Evolutionary conservation across 2,329 filamentous ascomycete genomes (phyloP), one percentile per base, ranked within the genome.

Genomic region (Cordyceps pruinosa): DNA sequence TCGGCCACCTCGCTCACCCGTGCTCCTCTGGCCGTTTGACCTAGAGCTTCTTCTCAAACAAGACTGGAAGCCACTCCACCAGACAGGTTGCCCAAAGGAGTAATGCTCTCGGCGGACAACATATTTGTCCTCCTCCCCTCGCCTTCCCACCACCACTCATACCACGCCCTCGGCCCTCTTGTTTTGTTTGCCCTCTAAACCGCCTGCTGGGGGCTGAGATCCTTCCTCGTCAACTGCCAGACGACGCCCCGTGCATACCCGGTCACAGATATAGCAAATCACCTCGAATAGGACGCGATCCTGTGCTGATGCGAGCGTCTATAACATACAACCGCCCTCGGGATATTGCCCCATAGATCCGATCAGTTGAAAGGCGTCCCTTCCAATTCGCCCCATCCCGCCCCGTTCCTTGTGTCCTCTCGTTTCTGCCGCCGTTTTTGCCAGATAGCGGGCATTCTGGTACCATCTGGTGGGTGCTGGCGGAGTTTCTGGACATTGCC

Each of bases 91-190:
- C 53, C 53, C 35, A 56, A 56, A 56, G 35, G 28, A 56, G 53
- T 42, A 56, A 56, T 56, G 45, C 54, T 57, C 54, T 57, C 54
- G 46, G 54, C 37, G 39, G 54, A 57, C 46, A 44, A 45, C 46
- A 57, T 44, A 45, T 50, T 57, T 57, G 54, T 57, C 45, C 54
- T 50, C 37, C 12, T 35, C 37, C 37, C 19, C 28, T 44, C 35
- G 25, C 35, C 32, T 28, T 34, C 19, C 45, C n/a, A 26, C 34
- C 35, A 5, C 41, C 26, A 26, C 45, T 19, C 26, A 48, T 48
- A 56, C 26, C 35, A n/a, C 25, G 42, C 45, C 45, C 34, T 56
- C 45, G 35, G 48, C 53, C 42, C 53, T 41, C 35, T 48, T 23
- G 21, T 42, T 48, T 56, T 56, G 53, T 56, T 56, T 56, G 53